Conservation (phyloP, 2,329 filamentous ascomycete genomes). For the Verticillium klebahnii region DNA sequence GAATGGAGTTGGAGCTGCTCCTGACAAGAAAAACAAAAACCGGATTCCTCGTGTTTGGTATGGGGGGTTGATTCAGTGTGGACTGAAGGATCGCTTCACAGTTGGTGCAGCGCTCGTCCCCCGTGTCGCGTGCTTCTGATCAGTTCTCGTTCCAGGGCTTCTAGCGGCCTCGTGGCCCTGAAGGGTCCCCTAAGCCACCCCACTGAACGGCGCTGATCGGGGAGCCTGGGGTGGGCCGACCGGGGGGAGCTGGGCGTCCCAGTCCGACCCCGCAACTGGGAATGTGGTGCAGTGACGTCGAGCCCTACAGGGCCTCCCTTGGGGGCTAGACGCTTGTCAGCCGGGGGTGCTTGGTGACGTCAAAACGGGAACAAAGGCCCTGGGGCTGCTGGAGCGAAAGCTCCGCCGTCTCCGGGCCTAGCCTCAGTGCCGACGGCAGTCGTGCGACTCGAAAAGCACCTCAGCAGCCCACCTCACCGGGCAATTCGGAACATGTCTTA, state of each 20-base stretch:
- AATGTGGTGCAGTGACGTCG: background rate
- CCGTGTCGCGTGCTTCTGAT: background rate
- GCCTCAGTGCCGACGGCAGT: background rate
- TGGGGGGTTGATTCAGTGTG: too few relatives aligned
- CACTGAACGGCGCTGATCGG: too few relatives aligned
- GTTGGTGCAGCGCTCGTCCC: background rate
- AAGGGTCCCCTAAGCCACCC: background rate
- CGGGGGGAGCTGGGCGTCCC: too few relatives aligned
- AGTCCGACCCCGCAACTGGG: background rate
- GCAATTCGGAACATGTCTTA: background rate
- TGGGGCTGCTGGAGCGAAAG: background rate
- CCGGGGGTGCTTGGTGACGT: background rate
- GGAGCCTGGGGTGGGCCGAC: too few relatives aligned
- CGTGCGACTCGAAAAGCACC: too few relatives aligned
- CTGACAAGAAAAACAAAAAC: background rate
- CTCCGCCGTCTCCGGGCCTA: background rate
- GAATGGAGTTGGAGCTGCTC: background rate
- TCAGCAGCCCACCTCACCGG: too few relatives aligned
- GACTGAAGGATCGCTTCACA: background rate
- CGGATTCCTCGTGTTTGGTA: background rate
- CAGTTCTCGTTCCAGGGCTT: background rate
- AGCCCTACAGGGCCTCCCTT: background rate
- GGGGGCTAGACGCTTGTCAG: background rate
- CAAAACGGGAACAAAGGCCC: background rate
- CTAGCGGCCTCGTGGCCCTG: background rate